Percentiles rank a stretch among this genome's conserved stretches.
Evolutionary conservation across 768 basidiomycete species (phyloP).

Genomic region (Boletus subparvulus): DNA sequence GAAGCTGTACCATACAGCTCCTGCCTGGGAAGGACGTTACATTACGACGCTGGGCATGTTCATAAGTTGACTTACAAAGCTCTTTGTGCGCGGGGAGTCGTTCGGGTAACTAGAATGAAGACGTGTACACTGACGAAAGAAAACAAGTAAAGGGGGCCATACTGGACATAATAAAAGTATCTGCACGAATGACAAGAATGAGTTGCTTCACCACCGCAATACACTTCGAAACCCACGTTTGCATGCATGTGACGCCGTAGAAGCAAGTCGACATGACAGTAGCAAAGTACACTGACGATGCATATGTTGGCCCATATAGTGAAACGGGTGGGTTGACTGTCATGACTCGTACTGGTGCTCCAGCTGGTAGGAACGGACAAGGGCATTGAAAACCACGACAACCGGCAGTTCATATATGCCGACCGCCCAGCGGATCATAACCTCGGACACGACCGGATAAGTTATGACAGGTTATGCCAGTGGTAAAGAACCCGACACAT

Average conservation of each 20-base stretch:
- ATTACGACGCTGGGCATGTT: background rate
- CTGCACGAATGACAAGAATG: background rate
- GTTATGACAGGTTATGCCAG: background rate
- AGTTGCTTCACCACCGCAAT: background rate
- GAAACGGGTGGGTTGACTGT: background rate
- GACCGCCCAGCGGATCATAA: background rate
- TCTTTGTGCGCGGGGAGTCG: slow-evolving; percentile 3
- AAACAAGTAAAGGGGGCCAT: background rate
- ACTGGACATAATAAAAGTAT: slow-evolving; percentile 14
- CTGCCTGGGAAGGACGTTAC: slow-evolving; percentile 2
- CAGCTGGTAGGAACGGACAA: background rate
- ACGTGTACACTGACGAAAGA: background rate
- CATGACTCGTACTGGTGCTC: background rate
- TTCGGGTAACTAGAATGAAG: slow-evolving; percentile 1
- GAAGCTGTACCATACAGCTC: slow-evolving; percentile 1
- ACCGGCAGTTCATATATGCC: background rate
- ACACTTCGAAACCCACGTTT: slow-evolving; percentile 2
- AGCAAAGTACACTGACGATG: background rate
- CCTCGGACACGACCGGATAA: background rate
- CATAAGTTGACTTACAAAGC: slow-evolving; percentile 4
- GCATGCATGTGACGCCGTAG: slow-evolving; percentile 10
- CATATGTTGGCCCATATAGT: background rate
- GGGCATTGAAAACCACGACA: background rate
- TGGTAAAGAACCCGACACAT: background rate
- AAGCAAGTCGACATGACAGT: background rate